phyloP scores from a whole-genome alignment of 352 stramenopile genomes.

The Phytopythium ostracodes region DNA sequence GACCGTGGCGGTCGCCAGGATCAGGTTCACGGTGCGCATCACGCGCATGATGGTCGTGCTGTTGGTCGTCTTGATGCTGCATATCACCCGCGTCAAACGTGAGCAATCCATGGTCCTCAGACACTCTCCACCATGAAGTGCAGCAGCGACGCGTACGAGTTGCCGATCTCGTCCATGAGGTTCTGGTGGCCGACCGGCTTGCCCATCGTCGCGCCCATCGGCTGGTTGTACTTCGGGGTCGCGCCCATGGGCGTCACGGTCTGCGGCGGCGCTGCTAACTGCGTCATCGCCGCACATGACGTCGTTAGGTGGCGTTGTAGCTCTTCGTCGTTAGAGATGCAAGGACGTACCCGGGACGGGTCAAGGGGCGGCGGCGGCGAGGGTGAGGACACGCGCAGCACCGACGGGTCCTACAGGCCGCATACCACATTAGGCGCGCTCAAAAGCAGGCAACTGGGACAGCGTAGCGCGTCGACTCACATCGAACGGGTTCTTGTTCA shows the following conservation, averaged over 20 bases:
- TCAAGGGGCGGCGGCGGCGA: conserved; percentile 15
- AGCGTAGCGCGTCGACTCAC: neutral
- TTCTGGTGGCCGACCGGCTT: conserved; percentile 34
- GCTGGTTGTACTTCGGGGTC: conserved; percentile 13
- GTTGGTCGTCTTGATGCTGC: conserved; percentile 79
- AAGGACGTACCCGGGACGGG: conserved; percentile 13
- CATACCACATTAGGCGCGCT: neutral
- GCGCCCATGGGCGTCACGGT: conserved; percentile 24
- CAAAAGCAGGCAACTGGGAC: neutral
- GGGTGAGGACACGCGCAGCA: conserved; percentile 30
- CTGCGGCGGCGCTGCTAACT: conserved; percentile 31
- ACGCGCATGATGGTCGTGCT: conserved; percentile 74
- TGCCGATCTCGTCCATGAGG: conserved; percentile 83
- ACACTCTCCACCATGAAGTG: neutral
- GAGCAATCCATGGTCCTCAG: no score
- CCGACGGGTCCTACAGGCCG: conserved; percentile 28
- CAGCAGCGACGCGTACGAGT: conserved; percentile 25
- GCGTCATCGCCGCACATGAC: conserved; percentile 15
- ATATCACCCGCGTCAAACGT: neutral
- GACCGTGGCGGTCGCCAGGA: conserved; percentile 72
- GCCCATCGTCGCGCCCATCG: conserved; percentile 13
- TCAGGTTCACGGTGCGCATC: conserved; percentile 75
- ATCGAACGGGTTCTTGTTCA: conserved; percentile 28
- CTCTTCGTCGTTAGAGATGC: neutral
- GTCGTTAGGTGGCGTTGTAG: conserved; percentile 12